Base-by-base conservation (phyloP, 768 basidiomycete species). In the Coprinopsis sp. region DNA sequence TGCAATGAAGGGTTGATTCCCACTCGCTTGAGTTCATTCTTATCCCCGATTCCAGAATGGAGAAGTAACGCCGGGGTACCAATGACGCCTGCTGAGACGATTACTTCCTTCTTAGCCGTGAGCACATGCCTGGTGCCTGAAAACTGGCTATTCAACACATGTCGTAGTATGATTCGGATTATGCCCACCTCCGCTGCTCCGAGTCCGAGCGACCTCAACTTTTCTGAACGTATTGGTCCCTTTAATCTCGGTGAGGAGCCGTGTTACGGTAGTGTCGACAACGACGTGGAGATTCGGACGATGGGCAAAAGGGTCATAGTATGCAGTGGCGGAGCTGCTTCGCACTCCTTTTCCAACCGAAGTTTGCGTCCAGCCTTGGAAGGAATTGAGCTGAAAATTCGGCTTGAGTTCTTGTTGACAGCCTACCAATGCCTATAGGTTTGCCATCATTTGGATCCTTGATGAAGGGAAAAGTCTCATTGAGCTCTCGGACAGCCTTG, bases 71-170 rank as follows among this genome's bases (percentile, higher is more conserved):
- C 59, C 6, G 68, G 57, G 2, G 66, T 69, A 10, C 65, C 65
- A 28, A 70, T 51, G 2, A 58, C 50, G 16, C 71, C 71, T 8
- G 63, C 66, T 1, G 68, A 69, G 3, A 73, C 55, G 24, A 72
- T 64, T 24, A 70, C 56, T 44, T 71, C 70, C 37, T 62, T 65
- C n/a, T 44, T 52, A 2, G 68, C 67, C 2, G 30, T 50, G n/a
- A 65, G 33, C 10, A 30, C 51, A 24, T 25, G 33, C 22, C 22
- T 33, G 19, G 33, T 36, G 23, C 47, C 46, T 47, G 36, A 11
- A 16, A 18, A 37, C n/a, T n/a, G n/a, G n/a, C n/a, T n/a, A n/a
- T n/a, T n/a, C n/a, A n/a, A n/a, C n/a, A n/a, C n/a, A n/a, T n/a
- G n/a, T n/a, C n/a, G n/a, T n/a, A n/a, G n/a, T 22, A 7, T 13